phyloP scores from a whole-genome alignment of 225 moss, liverwort and hornwort genomes.

The Straminergon stramineum region DNA sequence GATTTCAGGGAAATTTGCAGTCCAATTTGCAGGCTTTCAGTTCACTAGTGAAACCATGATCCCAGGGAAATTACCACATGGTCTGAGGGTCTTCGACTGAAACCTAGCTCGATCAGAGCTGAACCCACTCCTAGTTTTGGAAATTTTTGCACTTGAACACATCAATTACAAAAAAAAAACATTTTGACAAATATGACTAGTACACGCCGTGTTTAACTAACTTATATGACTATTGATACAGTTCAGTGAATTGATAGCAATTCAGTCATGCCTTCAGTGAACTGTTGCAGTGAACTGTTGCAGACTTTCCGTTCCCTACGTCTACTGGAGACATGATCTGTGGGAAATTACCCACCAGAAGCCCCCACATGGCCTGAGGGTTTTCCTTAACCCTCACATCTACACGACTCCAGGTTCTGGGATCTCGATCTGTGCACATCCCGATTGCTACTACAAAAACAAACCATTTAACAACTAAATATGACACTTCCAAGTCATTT shows the following conservation, averaged over 20 bases:
- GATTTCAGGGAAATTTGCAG: background rate
- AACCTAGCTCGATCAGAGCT: background rate
- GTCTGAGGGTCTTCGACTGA: background rate
- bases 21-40: background rate
- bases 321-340: background rate
- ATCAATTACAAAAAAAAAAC: background rate
- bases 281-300: background rate
- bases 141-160: background rate
- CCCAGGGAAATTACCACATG: background rate
- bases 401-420: background rate
- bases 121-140: too few species aligned
- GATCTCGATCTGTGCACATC: background rate
- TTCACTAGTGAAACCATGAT: background rate
- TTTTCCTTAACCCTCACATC: background rate
- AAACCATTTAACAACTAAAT: background rate
- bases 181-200: background rate
- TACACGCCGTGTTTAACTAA: background rate
- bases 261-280: background rate
- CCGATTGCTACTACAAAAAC: too few species aligned
- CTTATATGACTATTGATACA: background rate
- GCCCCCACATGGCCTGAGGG: background rate
- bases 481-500: background rate
- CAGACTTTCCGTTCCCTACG: background rate
- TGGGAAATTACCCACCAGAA: background rate
- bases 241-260: background rate